These are phyloP conservation scores for Colletotrichum gigasporum DNA, from an alignment of 2,329 filamentous ascomycete species.

Conservation along the genomic window DNA sequence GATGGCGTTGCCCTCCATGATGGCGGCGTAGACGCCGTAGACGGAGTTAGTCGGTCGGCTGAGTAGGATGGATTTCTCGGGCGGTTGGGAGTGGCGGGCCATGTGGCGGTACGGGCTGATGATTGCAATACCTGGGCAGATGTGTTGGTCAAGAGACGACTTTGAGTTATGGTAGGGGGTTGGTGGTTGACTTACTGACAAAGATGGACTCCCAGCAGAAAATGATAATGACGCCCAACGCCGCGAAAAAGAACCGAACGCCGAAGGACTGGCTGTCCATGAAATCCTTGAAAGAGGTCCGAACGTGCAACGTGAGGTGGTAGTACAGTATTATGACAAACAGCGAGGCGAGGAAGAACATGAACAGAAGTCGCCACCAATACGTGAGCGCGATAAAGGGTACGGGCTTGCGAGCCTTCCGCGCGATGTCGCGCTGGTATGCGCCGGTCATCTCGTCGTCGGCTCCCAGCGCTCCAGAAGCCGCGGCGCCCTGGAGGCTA, in stretches of 20 bases:
- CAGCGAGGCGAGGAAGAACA: slow-evolving; percentile 43
- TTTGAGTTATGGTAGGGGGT: too few species aligned
- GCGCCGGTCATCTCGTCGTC: background rate
- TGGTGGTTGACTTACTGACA: slow-evolving; percentile 38
- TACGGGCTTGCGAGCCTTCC: slow-evolving; percentile 19
- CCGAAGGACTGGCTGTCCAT: slow-evolving; percentile 53
- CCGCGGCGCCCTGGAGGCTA: slow-evolving; percentile 28
- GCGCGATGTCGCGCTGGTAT: background rate
- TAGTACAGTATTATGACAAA: slow-evolving; percentile 52
- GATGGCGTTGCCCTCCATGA: slow-evolving; percentile 47
- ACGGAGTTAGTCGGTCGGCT: slow-evolving; percentile 55
- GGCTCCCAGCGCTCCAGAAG: background rate
- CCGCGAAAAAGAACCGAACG: slow-evolving; percentile 52
- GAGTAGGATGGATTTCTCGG: slow-evolving; percentile 50
- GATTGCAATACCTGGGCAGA: slow-evolving; percentile 51
- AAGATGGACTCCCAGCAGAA: slow-evolving; percentile 54
- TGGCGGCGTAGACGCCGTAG: slow-evolving; percentile 50
- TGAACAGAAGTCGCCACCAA: slow-evolving; percentile 44
- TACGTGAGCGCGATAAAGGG: slow-evolving; percentile 48
- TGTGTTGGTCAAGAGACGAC: slow-evolving; percentile 5
- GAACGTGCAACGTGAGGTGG: slow-evolving; percentile 37
- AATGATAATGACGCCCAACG: slow-evolving; percentile 50
- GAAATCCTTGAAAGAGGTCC: slow-evolving; percentile 40
- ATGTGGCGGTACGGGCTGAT: slow-evolving; percentile 56
- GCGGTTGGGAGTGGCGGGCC: slow-evolving; percentile 42